Conservation (phyloP, 108 stramenopile genomes). For the Schizochytrium sp. region DNA sequence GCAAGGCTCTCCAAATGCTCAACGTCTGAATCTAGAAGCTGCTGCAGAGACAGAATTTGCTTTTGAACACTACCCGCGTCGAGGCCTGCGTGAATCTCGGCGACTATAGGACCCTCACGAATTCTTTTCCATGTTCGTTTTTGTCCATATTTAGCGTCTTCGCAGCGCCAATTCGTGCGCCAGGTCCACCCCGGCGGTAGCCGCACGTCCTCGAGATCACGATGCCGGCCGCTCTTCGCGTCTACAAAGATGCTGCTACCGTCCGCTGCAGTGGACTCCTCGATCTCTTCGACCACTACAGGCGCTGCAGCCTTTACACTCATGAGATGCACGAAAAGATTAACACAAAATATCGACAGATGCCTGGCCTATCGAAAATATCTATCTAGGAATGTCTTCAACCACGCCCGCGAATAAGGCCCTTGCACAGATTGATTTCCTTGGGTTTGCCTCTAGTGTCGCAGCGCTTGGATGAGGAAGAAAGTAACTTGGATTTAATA, state of each 20-base stretch:
- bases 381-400: too few species aligned
- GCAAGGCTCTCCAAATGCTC: constrained; percentile 1
- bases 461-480: too few species aligned
- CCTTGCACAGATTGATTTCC: too few species aligned
- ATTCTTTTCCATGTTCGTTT: not conserved
- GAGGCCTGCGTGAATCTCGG: not conserved
- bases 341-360: too few species aligned
- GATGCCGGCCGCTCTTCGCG: not conserved
- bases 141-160: not conserved
- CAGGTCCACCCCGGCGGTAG: constrained; percentile 21
- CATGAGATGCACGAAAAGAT: too few species aligned
- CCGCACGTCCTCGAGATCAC: constrained; percentile 6
- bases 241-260: not conserved
- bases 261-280: too few species aligned
- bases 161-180: not conserved
- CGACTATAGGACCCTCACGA: not conserved
- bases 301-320: too few species aligned
- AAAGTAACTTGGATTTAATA: too few species aligned
- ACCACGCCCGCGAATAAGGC: too few species aligned
- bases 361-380: too few species aligned
- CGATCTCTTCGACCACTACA: too few species aligned
- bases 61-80: not conserved
- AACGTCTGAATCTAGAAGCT: constrained; percentile 5
- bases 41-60: constrained; percentile 27
- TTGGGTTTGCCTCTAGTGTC: too few species aligned